Percentiles rank a stretch among this genome's conserved stretches.
Evolutionary conservation across 179 eudicot species (phyloP).

Genomic region (Amaranthus tricolor): DNA sequence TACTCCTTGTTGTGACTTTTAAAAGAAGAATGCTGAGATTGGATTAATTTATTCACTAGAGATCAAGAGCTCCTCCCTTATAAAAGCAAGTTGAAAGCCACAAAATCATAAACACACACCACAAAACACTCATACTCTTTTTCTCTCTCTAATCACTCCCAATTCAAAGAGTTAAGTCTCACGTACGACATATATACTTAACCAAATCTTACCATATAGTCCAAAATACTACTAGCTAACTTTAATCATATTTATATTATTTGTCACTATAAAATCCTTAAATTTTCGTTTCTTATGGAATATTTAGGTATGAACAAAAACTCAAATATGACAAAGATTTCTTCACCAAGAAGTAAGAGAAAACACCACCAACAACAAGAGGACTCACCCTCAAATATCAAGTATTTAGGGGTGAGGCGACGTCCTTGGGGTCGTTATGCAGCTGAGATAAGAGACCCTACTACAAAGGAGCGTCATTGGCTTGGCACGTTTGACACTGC

Average conservation of each 20-base stretch:
- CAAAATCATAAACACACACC: slow-evolving; percentile 16
- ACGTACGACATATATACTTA: slow-evolving; percentile 16
- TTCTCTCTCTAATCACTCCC: background rate
- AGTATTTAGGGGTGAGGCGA: slow-evolving; percentile 44
- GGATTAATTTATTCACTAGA: slow-evolving; percentile 14
- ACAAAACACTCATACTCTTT: background rate
- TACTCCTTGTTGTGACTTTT: slow-evolving; percentile 15
- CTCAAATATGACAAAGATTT: slow-evolving; percentile 21
- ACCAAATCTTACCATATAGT: too few relatives aligned
- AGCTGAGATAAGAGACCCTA: slow-evolving; percentile 52
- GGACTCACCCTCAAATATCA: slow-evolving; percentile 20
- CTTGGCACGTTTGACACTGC: slow-evolving; percentile 56
- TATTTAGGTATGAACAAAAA: slow-evolving; percentile 13
- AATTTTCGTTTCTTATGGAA: slow-evolving; percentile 1
- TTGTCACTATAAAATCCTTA: background rate
- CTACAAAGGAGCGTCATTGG: slow-evolving; percentile 60
- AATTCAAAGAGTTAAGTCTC: slow-evolving; percentile 16
- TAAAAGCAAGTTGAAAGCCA: slow-evolving; percentile 22
- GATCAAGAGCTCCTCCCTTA: slow-evolving; percentile 12
- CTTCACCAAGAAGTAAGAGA: slow-evolving; percentile 36
- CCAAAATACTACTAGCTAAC: background rate
- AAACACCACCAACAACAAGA: slow-evolving; percentile 27
- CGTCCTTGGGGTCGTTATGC: slow-evolving; percentile 59
- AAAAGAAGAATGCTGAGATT: slow-evolving; percentile 13
- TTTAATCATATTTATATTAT: background rate